Evolutionary conservation across 148 eudicot genomes (phyloP), one percentile per base, ranked within the genome.

Genomic region (Drosera capensis): DNA sequence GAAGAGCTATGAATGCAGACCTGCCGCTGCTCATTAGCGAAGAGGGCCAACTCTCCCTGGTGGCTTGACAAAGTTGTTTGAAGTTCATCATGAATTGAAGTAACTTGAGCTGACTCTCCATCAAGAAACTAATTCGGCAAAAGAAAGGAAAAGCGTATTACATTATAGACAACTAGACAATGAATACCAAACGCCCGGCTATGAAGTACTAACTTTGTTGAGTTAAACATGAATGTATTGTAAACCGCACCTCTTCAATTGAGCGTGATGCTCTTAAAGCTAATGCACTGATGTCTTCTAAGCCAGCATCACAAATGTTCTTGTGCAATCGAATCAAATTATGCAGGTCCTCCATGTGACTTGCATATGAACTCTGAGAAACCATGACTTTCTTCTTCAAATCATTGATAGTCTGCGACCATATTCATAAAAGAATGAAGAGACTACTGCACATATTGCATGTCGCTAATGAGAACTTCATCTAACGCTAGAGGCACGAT

Each of bases 241-340:
- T 51, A 38, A 14, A 20, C 77, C n/a, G n/a, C 68, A 90, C 99
- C 59, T 71, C 68, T 54, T 71, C 79, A 53, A 78, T 54, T 50
- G 85, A 73, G 8, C 39, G 60, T 45, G 59, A 72, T 66, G 63
- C 73, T 26, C 60, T 63, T 58, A 82, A 71, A 58, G 77, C 76
- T 43, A 66, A 57, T 55, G 78, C 63, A 15, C 93, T 78, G 49
- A 90, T 60, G 56, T 84, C 95, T 42, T 85, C 99, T 58, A 90
- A 62, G 58, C 68, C 71, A 59, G 93, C 78, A 74, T 71, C 75
- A 20, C 74, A 65, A 58, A 71, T 65, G 14, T 85, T 85, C 59
- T 80, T 84, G 66, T 90, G 95, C 76, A 85, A 46, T 8, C 88
- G 74, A 37, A 80, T 88, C 28, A 90, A 93, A 75, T 90, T 80